phyloP scores from a whole-genome alignment of 1,139 yeast species.

The Scheffersomyces titani region DNA sequence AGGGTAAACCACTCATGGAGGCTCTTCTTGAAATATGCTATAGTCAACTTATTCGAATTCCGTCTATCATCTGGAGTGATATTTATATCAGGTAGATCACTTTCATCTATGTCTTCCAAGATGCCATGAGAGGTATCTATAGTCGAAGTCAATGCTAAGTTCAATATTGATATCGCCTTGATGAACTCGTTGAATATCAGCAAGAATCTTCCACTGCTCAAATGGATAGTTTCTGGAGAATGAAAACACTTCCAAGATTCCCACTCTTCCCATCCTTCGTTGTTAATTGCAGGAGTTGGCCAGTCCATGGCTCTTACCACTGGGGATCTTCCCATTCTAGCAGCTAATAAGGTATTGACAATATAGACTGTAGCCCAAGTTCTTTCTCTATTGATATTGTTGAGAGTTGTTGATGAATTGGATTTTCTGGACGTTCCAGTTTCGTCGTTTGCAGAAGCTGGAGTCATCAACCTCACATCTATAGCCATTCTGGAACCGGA shows the following conservation, averaged over 20 bases:
- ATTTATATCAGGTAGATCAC: not conserved
- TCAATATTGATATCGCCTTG: conserved; percentile 17
- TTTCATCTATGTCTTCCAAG: conserved; percentile 8
- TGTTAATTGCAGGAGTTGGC: conserved; percentile 22
- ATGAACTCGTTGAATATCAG: conserved; percentile 20
- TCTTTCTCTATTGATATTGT: conserved; percentile 20
- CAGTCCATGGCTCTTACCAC: conserved; percentile 24
- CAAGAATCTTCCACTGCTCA: conserved; percentile 22
- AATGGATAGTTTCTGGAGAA: conserved; percentile 10
- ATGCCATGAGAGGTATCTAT: conserved; percentile 16
- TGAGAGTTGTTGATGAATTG: conserved; percentile 6
- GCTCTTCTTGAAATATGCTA: conserved; percentile 15
- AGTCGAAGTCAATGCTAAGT: conserved; percentile 22
- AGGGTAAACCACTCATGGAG: conserved; percentile 13
- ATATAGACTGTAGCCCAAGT: conserved; percentile 27
- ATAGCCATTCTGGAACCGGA: conserved; percentile 27
- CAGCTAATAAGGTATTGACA: conserved; percentile 21
- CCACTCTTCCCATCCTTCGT: conserved; percentile 30
- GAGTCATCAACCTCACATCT: conserved; percentile 25
- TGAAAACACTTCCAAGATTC: conserved; percentile 20
- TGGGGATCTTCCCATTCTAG: conserved; percentile 25
- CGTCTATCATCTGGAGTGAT: conserved; percentile 1
- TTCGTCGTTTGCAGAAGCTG: conserved; percentile 11
- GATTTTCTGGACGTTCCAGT: conserved; percentile 8
- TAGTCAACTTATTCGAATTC: conserved; percentile 11